Conservation (phyloP, 192 early-diverging fungal species). For the Phlyctochytrium planicorne region DNA sequence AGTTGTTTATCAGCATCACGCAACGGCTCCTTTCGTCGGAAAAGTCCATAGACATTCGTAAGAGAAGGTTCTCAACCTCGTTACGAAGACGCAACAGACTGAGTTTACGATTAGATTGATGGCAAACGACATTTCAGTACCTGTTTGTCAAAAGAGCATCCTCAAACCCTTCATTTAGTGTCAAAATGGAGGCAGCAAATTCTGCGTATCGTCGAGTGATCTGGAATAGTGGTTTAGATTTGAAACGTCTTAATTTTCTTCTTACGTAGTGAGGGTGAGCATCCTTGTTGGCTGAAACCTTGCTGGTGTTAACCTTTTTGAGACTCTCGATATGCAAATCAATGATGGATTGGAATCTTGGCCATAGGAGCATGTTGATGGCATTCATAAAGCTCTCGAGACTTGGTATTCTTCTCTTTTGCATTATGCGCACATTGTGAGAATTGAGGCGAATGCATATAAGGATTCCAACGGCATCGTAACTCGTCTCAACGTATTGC, state of each 20-base stretch:
- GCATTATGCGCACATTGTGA: constrained; percentile 77
- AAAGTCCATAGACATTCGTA: constrained; percentile 71
- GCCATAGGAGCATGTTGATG: constrained; percentile 94
- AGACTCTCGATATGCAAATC: constrained; percentile 91
- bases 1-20: constrained; percentile 93
- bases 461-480: constrained; percentile 87
- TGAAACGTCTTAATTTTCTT: constrained; percentile 11
- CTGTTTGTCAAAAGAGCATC: constrained; percentile 79
- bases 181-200: constrained; percentile 85
- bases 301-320: constrained; percentile 66
- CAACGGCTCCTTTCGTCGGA: constrained; percentile 65
- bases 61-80: constrained; percentile 75
- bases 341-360: constrained; percentile 72
- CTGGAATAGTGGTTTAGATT: constrained; percentile 33
- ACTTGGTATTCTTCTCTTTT: constrained; percentile 72
- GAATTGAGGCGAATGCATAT: constrained; percentile 88
- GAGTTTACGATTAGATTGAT: background rate
- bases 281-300: constrained; percentile 63
- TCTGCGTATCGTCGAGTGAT: constrained; percentile 89
- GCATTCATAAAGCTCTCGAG: constrained; percentile 87
- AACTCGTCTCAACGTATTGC: constrained; percentile 70
- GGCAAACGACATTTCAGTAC: constrained; percentile 35
- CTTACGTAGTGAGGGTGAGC: constrained; percentile 80
- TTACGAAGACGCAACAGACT: constrained; percentile 71
- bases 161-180: constrained; percentile 83